Conservation (phyloP, 331 rosid species). For the Ulmus americana region DNA sequence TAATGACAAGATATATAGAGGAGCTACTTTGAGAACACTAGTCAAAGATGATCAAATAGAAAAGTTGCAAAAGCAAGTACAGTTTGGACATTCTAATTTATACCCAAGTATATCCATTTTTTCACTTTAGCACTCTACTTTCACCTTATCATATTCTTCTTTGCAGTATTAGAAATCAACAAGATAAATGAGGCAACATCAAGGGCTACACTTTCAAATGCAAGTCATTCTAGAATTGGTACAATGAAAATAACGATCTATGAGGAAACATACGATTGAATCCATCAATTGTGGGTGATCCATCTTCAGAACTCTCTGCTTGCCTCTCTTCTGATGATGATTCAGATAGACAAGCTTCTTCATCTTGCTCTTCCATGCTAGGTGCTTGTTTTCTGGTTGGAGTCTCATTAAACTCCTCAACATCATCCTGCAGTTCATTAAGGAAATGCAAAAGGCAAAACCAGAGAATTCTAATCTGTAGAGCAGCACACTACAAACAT, state of each 20-base stretch:
- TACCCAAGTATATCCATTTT: background rate
- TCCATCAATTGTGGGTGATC: slow-evolving; percentile 31
- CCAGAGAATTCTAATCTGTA: slow-evolving; percentile 18
- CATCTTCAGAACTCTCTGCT: slow-evolving; percentile 37
- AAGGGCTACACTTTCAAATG: background rate
- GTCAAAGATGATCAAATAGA: background rate
- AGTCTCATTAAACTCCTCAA: slow-evolving; percentile 34
- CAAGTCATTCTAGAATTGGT: background rate
- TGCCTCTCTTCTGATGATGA: slow-evolving; percentile 52
- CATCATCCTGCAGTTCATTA: slow-evolving; percentile 52
- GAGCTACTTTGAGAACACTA: background rate
- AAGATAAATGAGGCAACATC: background rate
- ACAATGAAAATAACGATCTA: slow-evolving; percentile 8
- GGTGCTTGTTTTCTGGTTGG: slow-evolving; percentile 31
- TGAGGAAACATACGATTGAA: slow-evolving; percentile 12
- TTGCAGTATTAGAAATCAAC: background rate
- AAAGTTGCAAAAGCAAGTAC: background rate
- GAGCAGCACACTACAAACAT: slow-evolving; percentile 11
- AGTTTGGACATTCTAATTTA: background rate
- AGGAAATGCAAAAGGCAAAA: slow-evolving; percentile 45
- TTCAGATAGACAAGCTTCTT: slow-evolving; percentile 38
- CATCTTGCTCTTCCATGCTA: slow-evolving; percentile 32
- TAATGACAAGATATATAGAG: background rate
- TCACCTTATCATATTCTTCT: background rate
- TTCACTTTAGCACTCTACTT: background rate